Conservation (phyloP, 2,329 filamentous ascomycete genomes). For the Nemania sp. region DNA sequence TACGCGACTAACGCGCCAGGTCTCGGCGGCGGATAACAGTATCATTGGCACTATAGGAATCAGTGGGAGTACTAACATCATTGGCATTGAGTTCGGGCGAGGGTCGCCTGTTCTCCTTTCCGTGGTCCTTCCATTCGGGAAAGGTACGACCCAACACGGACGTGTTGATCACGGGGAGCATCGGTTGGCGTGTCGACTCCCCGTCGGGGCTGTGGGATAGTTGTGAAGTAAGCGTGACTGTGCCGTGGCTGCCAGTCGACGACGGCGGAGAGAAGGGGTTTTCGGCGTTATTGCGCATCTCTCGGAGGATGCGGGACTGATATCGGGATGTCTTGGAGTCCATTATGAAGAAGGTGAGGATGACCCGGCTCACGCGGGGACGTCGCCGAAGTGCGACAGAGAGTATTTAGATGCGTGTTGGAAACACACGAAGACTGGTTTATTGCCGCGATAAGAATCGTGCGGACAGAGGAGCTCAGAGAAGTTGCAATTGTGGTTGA, state of each 20-base stretch:
- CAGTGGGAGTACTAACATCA: conserved; percentile 21
- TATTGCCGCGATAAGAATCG: conserved; percentile 6
- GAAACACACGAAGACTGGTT: conserved; percentile 10
- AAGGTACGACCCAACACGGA: conserved; percentile 52
- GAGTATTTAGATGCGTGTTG: conserved; percentile 3
- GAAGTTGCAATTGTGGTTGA: conserved; percentile 17
- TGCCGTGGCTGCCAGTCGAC: conserved; percentile 62
- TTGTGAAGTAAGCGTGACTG: conserved; percentile 59
- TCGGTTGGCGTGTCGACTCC: conserved; percentile 53
- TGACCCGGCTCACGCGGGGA: conserved; percentile 22
- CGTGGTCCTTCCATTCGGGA: conserved; percentile 50
- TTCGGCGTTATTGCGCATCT: conserved; percentile 46
- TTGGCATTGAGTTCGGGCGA: conserved; percentile 35
- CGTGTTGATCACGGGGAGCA: conserved; percentile 37
- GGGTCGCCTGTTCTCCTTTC: conserved; percentile 44
- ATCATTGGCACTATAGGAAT: conserved; percentile 4
- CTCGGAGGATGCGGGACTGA: conserved; percentile 43
- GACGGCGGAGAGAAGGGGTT: conserved; percentile 64
- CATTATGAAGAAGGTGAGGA: conserved; percentile 25
- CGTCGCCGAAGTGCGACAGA: conserved; percentile 6
- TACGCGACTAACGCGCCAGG: conserved; percentile 23
- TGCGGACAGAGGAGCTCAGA: conserved; percentile 6
- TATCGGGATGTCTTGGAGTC: conserved; percentile 37
- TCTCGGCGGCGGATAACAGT: conserved; percentile 16
- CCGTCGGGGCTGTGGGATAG: conserved; percentile 58